Conservation (phyloP, 1,284 basidiomycete species). For the Melampsora larici-populina region DNA sequence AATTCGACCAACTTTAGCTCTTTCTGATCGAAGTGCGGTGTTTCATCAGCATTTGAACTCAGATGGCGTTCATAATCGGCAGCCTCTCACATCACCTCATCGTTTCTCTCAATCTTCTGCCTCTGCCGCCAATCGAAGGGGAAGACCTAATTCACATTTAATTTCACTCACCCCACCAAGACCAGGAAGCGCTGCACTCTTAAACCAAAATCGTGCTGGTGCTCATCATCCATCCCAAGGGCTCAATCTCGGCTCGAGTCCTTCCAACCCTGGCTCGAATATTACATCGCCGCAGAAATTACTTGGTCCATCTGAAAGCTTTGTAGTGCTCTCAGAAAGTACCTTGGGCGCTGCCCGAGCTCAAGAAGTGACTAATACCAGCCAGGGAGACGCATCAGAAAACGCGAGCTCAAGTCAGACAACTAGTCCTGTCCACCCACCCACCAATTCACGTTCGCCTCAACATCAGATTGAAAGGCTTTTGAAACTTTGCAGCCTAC, state of each 20-base stretch:
- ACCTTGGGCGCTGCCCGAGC: constrained; percentile 34
- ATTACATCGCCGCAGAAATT: no score
- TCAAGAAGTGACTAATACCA: neutral
- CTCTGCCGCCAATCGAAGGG: neutral
- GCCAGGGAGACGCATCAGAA: neutral
- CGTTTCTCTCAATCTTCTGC: neutral
- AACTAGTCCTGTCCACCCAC: neutral
- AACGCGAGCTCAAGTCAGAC: neutral
- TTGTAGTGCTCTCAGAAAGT: constrained; percentile 37
- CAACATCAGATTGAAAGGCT: constrained; percentile 7
- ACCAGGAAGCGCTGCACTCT: neutral
- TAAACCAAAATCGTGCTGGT: neutral
- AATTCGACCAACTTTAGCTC: constrained; percentile 4
- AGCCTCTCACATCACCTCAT: neutral
- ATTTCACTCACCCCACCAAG: neutral
- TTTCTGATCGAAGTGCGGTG: constrained; percentile 19
- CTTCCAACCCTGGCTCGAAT: neutral
- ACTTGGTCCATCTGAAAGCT: constrained; percentile 30
- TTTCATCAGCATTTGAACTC: neutral
- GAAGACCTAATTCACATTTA: neutral
- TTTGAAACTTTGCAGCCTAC: constrained; percentile 16
- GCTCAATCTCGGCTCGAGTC: neutral
- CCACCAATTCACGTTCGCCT: neutral
- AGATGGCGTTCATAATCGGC: constrained; percentile 14
- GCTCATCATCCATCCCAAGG: neutral